Conservation (phyloP, 225 moss, liverwort and hornwort species). For the Straminergon stramineum region DNA sequence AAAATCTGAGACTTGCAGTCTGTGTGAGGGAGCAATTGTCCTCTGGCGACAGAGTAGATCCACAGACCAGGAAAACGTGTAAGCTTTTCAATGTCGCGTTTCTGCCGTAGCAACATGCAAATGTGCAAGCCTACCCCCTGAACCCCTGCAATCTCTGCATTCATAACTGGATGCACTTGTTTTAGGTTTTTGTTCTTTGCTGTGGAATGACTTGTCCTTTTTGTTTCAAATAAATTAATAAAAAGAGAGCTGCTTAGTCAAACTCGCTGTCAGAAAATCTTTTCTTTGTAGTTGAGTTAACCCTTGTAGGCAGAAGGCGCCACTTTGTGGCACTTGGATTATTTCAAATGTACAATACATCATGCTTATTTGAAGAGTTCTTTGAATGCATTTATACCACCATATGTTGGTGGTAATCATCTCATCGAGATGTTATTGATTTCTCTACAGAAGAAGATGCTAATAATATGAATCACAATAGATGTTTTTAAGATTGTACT, state of each 20-base stretch:
- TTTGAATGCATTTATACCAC: neutral
- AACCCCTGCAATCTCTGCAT: neutral
- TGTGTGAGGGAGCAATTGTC: neutral
- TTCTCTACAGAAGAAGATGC: neutral
- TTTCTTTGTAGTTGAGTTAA: neutral
- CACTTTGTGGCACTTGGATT: neutral
- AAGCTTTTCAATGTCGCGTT: neutral
- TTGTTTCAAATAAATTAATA: neutral
- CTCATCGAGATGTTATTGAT: neutral
- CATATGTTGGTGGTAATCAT: neutral
- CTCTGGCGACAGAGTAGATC: neutral
- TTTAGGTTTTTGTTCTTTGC: no score
- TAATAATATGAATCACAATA: neutral
- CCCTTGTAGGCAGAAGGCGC: rapidly evolving
- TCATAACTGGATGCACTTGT: neutral
- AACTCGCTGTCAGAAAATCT: neutral
- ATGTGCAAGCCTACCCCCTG: neutral
- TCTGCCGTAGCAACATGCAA: neutral
- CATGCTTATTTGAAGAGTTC: neutral
- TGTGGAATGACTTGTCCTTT: no score
- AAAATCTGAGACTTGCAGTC: neutral
- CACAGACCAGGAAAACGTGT: neutral
- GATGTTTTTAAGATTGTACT: neutral
- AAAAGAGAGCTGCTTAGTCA: neutral
- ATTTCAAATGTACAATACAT: neutral